Base-by-base conservation (phyloP, 768 basidiomycete species). In the Suillus cothurnatus region DNA sequence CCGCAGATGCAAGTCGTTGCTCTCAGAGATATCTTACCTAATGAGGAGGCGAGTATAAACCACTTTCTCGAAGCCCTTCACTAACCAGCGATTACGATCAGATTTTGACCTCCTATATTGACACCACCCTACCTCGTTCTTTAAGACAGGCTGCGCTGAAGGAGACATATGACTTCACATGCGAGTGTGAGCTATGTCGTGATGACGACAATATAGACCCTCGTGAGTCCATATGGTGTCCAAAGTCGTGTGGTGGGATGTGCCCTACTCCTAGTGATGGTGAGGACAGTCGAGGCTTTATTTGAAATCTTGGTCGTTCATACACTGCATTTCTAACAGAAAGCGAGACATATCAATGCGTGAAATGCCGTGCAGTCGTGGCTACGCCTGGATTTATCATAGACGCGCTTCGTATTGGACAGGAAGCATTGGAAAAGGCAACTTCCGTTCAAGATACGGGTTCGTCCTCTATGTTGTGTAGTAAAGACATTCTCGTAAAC, bases 41-140 rank as follows among this genome's bases (percentile, higher is more conserved):
- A 81, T 8, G 89, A 96, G 74, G 92, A 97, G 85, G 93, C 92
- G 60, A 6, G 77, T 68, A 26, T 14, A 12, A 6, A 45, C 32
- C 36, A 38, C 50, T 21, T 61, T 28, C 36, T 38, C n/a, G 36
- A 32, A 17, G 28, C 49, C 39, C 67, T 15, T 57, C 55, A 63
- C 19, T 34, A 6, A 19, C 32, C 34, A 57, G 50, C 23, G 39
- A n/a, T 43, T 36, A 7, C 43, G 50, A 6, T 9, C 62, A 95
- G 95, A 81, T 99, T 52, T 68, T 91, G 41, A 94, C 90, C 0
- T 82, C 92, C 11, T 98, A 98, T 69, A 82, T 97, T 53, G 97
- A 98, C 73, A 87, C 91, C 0, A 93, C 94, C 0, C 79, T 92
- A 3, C 91, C 95, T 0, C 78, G 76, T 12, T 64, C 70, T 0